Percentiles rank a stretch among this genome's conserved stretches.
These are phyloP conservation scores for Epichloe typhina DNA, from an alignment of 2,329 filamentous ascomycete genomes.

Conservation along the genomic window DNA sequence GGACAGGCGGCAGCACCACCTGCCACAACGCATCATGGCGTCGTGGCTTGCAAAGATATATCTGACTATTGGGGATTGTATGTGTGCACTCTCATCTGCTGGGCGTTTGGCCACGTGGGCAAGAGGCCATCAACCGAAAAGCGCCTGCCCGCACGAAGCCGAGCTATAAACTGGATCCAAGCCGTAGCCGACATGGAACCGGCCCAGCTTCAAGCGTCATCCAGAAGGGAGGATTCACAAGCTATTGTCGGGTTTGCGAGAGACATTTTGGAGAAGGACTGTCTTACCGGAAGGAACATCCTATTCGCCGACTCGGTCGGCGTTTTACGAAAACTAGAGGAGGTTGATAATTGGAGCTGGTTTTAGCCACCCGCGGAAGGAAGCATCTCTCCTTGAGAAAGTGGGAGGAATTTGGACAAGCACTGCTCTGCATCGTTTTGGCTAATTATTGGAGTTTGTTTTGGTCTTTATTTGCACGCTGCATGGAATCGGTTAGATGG, in stretches of 20 bases:
- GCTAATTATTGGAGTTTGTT: too few relatives aligned
- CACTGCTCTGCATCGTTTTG: too few relatives aligned
- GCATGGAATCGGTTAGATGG: neutral
- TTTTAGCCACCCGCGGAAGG: slow-evolving; percentile 4
- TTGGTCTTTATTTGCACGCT: too few relatives aligned
- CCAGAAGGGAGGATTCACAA: slow-evolving; percentile 23
- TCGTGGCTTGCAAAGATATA: slow-evolving; percentile 21
- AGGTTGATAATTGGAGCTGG: slow-evolving; percentile 26
- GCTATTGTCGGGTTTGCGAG: slow-evolving; percentile 37
- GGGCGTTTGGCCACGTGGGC: slow-evolving; percentile 35
- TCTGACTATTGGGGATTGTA: slow-evolving; percentile 44
- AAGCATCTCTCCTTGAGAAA: neutral
- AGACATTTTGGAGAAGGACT: slow-evolving; percentile 34
- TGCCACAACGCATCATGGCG: slow-evolving; percentile 1
- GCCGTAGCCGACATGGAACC: slow-evolving; percentile 27
- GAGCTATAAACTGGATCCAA: slow-evolving; percentile 24
- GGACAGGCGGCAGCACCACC: slow-evolving; percentile 11
- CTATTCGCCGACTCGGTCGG: slow-evolving; percentile 39
- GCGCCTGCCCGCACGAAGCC: slow-evolving; percentile 12
- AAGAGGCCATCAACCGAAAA: slow-evolving; percentile 10
- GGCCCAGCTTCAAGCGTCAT: slow-evolving; percentile 24
- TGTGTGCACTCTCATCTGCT: slow-evolving; percentile 44
- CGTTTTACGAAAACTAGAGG: slow-evolving; percentile 38
- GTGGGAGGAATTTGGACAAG: neutral
- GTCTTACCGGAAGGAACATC: slow-evolving; percentile 32